Conservation (phyloP, 1,139 yeast genomes). For the Geotrichum fermentans region DNA sequence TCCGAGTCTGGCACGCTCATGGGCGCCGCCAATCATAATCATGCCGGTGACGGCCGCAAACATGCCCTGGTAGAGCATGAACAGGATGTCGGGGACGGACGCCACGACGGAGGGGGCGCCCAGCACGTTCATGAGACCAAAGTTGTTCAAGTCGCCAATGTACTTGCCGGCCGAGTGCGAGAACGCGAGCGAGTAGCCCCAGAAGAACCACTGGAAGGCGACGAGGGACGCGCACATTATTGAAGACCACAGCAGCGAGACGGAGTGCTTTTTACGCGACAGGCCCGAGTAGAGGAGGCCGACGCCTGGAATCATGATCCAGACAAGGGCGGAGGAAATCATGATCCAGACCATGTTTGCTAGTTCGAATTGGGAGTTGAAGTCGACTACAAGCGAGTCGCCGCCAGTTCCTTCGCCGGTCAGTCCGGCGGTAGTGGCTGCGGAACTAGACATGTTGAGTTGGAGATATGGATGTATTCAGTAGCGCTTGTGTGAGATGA, state of each 20-base stretch:
- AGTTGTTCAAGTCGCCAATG: conserved; percentile 75
- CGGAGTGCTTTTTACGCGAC: conserved; percentile 87
- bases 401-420: conserved; percentile 50
- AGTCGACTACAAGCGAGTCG: conserved; percentile 64
- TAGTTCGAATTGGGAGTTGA: conserved; percentile 66
- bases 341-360: conserved; percentile 85
- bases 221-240: conserved; percentile 79
- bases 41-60: conserved; percentile 89
- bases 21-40: conserved; percentile 94
- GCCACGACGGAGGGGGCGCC: conserved; percentile 73
- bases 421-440: conserved; percentile 21
- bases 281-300: conserved; percentile 87
- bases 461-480: not conserved
- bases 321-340: conserved; percentile 67
- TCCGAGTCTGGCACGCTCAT: conserved; percentile 93
- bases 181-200: conserved; percentile 91
- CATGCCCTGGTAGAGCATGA: conserved; percentile 91
- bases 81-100: conserved; percentile 77
- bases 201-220: conserved; percentile 91
- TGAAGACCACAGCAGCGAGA: conserved; percentile 89
- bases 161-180: conserved; percentile 66
- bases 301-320: conserved; percentile 94
- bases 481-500: not conserved
- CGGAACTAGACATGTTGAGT: not conserved
- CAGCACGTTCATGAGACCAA: conserved; percentile 70